A percentile compares a stretch with the other conserved stretches of the same genome.
Evolutionary conservation across 2,329 filamentous ascomycete genomes (phyloP).

Genomic region (Ophiostoma sp.): DNA sequence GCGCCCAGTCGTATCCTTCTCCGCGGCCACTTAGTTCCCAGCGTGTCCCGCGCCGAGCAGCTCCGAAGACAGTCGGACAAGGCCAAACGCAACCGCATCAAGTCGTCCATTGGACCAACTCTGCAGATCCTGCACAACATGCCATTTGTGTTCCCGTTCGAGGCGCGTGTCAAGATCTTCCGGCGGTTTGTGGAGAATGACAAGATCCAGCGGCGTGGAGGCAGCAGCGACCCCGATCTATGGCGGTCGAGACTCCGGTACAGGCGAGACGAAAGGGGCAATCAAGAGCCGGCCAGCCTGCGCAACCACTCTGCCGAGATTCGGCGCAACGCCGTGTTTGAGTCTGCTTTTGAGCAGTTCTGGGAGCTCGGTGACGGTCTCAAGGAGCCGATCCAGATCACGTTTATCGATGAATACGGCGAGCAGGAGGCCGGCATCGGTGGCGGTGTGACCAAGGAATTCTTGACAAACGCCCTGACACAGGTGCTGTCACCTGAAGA

Average conservation of each 20-base stretch:
- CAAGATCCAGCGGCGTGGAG: constrained; percentile 64
- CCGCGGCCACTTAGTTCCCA: background rate
- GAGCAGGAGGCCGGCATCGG: constrained; percentile 89
- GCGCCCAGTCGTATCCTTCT: background rate
- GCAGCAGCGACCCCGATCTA: constrained; percentile 64
- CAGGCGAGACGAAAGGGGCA: constrained; percentile 31
- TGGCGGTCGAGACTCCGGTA: constrained; percentile 62
- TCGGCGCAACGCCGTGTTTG: constrained; percentile 70
- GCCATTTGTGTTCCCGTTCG: constrained; percentile 94
- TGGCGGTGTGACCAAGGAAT: constrained; percentile 95
- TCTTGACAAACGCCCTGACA: constrained; percentile 79
- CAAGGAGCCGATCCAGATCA: constrained; percentile 95
- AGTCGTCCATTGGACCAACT: constrained; percentile 77
- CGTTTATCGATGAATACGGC: constrained; percentile 88
- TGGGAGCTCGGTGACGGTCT: constrained; percentile 74
- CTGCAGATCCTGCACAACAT: constrained; percentile 91
- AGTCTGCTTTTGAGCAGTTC: constrained; percentile 80
- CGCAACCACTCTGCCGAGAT: constrained; percentile 71
- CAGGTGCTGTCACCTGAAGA: constrained; percentile 65
- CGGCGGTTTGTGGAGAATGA: constrained; percentile 85
- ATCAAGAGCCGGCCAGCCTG: constrained; percentile 14
- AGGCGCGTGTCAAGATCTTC: constrained; percentile 86
- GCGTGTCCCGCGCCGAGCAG: constrained; percentile 46
- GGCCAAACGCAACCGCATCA: constrained; percentile 61
- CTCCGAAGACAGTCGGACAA: constrained; percentile 61